A percentile compares a stretch with the other conserved stretches of the same genome.
These are phyloP conservation scores for Sugiyamaella japonica DNA, from an alignment of 1,139 yeast genomes.

Conservation along the genomic window DNA sequence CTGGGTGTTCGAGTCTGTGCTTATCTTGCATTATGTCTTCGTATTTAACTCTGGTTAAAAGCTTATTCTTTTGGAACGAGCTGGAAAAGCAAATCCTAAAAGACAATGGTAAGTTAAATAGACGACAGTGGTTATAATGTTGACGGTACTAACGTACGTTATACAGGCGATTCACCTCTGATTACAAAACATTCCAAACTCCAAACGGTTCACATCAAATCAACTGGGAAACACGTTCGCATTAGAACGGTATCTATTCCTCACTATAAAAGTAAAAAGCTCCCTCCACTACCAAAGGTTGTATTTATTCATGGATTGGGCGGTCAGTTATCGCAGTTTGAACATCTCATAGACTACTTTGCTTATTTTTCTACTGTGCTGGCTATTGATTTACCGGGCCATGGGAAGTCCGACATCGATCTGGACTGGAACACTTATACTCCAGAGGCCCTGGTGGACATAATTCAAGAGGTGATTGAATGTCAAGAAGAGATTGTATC, in stretches of 20 bases:
- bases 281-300: slow-evolving; percentile 52
- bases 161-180: slow-evolving; percentile 30
- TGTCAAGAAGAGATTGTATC: slow-evolving; percentile 24
- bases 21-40: slow-evolving; percentile 11
- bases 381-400: slow-evolving; percentile 73
- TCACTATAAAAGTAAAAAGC: slow-evolving; percentile 36
- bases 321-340: slow-evolving; percentile 75
- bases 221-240: slow-evolving; percentile 18
- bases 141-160: neutral
- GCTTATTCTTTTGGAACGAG: slow-evolving; percentile 33
- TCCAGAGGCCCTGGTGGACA: slow-evolving; percentile 51
- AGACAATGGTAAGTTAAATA: slow-evolving; percentile 25
- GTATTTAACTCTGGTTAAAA: slow-evolving; percentile 20
- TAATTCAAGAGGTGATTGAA: slow-evolving; percentile 39
- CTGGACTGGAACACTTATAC: slow-evolving; percentile 44
- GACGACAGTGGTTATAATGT: too few relatives aligned
- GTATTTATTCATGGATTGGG: slow-evolving; percentile 74
- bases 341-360: slow-evolving; percentile 60
- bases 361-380: slow-evolving; percentile 65
- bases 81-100: slow-evolving; percentile 30
- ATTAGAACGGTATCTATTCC: slow-evolving; percentile 38
- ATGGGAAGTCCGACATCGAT: slow-evolving; percentile 51
- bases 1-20: too few relatives aligned
- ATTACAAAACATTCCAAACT: slow-evolving; percentile 26
- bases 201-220: slow-evolving; percentile 6